A percentile compares a stretch with the other conserved stretches of the same genome.
Evolutionary conservation across 495 filamentous ascomycete species (phyloP).

Genomic region (Collariella sp.): DNA sequence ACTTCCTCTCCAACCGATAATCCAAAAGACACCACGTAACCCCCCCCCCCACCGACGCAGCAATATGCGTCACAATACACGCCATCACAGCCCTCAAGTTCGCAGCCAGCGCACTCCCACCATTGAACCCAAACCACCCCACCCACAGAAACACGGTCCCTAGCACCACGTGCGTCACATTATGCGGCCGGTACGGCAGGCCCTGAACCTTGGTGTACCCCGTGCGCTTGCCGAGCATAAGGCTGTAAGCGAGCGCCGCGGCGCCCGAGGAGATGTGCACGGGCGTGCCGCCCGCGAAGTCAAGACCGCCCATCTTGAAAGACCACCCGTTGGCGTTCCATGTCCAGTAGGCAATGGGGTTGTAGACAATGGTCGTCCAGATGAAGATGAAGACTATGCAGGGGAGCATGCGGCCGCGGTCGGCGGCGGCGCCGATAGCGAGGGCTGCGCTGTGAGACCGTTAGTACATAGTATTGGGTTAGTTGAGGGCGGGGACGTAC

Average conservation of each 20-base stretch:
- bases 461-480: neutral
- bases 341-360: slow-evolving; percentile 96
- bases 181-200: slow-evolving; percentile 94
- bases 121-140: slow-evolving; percentile 99
- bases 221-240: slow-evolving; percentile 84
- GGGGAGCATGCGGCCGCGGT: slow-evolving; percentile 90
- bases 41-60: slow-evolving; percentile 79
- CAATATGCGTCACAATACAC: slow-evolving; percentile 60
- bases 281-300: slow-evolving; percentile 93
- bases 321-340: slow-evolving; percentile 90
- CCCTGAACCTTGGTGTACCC: slow-evolving; percentile 75
- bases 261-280: slow-evolving; percentile 91
- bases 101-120: slow-evolving; percentile 79
- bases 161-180: slow-evolving; percentile 93
- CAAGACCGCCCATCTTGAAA: slow-evolving; percentile 72
- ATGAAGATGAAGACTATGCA: slow-evolving; percentile 94
- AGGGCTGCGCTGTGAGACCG: slow-evolving; percentile 55
- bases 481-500: slow-evolving; percentile 7
- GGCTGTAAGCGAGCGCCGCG: slow-evolving; percentile 81
- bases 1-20: slow-evolving; percentile 90
- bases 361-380: slow-evolving; percentile 91
- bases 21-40: slow-evolving; percentile 95
- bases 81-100: slow-evolving; percentile 83
- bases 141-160: slow-evolving; percentile 99
- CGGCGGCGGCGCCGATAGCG: slow-evolving; percentile 84